phyloP scores from a whole-genome alignment of 768 basidiomycete species.

The Piloderma croceum region DNA sequence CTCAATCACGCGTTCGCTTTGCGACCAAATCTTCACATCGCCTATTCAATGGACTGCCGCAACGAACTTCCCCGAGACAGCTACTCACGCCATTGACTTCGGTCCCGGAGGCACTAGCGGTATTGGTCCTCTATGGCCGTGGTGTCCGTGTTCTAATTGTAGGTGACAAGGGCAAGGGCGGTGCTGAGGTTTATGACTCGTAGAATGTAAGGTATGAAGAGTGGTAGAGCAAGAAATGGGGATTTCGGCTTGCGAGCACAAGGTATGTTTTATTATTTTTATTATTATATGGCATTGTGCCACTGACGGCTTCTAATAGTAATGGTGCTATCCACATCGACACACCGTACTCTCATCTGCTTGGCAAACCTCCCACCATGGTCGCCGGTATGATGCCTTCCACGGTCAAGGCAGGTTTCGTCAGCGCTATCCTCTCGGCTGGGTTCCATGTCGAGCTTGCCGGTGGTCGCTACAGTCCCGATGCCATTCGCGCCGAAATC shows the following conservation, averaged over 20 bases:
- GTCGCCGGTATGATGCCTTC: no score
- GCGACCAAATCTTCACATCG: no score
- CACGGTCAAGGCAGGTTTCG: slow-evolving; percentile 69
- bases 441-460: no score
- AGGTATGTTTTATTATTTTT: slow-evolving; percentile 36
- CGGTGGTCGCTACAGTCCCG: slow-evolving; percentile 68
- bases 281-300: no score
- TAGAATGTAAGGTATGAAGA: slow-evolving; percentile 47
- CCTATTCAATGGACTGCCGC: slow-evolving; percentile 69
- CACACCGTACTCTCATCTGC: no score
- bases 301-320: no score
- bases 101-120: slow-evolving; percentile 69
- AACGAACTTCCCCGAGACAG: slow-evolving; percentile 60
- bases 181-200: slow-evolving; percentile 58
- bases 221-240: no score
- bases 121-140: slow-evolving; percentile 65
- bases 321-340: no score
- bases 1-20: slow-evolving; percentile 57
- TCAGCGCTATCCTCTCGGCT: slow-evolving; percentile 61
- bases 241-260: slow-evolving; percentile 76
- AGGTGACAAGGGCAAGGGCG: no score
- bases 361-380: no score
- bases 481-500: no score
- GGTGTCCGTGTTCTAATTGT: slow-evolving; percentile 59
- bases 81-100: slow-evolving; percentile 71